A percentile compares a stretch with the other conserved stretches of the same genome.
These are phyloP conservation scores for Azolla pinnata DNA, from an alignment of 75 land plant genomes.

Conservation along the genomic window DNA sequence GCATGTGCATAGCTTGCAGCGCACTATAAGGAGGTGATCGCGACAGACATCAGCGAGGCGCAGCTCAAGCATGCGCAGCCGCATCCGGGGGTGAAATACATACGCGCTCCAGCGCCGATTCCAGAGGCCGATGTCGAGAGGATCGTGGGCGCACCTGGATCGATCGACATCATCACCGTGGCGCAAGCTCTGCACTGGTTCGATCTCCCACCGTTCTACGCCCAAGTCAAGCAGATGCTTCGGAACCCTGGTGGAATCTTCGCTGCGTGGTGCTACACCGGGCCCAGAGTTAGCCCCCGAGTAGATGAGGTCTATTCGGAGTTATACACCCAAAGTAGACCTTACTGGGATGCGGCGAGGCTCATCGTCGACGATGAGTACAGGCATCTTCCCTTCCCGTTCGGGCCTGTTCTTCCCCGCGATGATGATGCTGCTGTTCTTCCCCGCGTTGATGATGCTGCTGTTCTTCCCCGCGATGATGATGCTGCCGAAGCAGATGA, in stretches of 20 bases:
- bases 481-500: slow-evolving; percentile 5
- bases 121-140: background rate
- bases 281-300: background rate
- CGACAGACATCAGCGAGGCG: slow-evolving; percentile 22
- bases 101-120: background rate
- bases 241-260: slow-evolving; percentile 26
- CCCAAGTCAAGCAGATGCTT: slow-evolving; percentile 15
- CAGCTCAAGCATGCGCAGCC: slow-evolving; percentile 18
- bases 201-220: slow-evolving; percentile 25
- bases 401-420: slow-evolving; percentile 6
- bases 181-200: slow-evolving; percentile 39
- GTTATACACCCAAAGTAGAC: background rate
- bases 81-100: slow-evolving; percentile 15
- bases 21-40: slow-evolving; percentile 24
- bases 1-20: slow-evolving; percentile 13
- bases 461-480: too few relatives aligned
- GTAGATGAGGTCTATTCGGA: slow-evolving; percentile 11
- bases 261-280: slow-evolving; percentile 24
- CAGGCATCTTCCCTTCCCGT: slow-evolving; percentile 20
- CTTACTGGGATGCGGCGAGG: slow-evolving; percentile 18
- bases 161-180: slow-evolving; percentile 26
- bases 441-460: too few relatives aligned
- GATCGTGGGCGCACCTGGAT: slow-evolving; percentile 13
- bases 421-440: background rate
- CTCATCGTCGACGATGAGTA: slow-evolving; percentile 13